Evolutionary conservation across 768 basidiomycete genomes (phyloP).

Genomic region (Amanita muscaria): DNA sequence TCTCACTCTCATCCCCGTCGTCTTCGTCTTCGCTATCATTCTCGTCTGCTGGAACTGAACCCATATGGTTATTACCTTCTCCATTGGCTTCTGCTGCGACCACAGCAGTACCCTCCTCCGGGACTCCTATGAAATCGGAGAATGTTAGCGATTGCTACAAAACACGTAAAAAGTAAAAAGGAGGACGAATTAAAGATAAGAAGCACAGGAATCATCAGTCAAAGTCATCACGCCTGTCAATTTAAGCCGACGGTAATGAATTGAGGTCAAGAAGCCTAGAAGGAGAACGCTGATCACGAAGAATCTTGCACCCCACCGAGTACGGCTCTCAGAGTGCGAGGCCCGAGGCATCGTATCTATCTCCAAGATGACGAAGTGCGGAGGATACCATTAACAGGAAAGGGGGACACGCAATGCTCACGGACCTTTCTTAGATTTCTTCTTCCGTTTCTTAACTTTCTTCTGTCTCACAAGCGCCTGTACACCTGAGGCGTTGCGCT

Average conservation of each 20-base stretch:
- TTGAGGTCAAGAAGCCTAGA: slow-evolving; percentile 1
- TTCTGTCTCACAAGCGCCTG: slow-evolving; percentile 67
- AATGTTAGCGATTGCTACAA: slow-evolving; percentile 5
- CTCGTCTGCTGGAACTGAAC: slow-evolving; percentile 14
- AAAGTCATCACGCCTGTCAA: slow-evolving; percentile 5
- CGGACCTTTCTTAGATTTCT: slow-evolving; percentile 38
- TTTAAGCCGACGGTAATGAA: slow-evolving; percentile 8
- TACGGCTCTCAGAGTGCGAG: neutral
- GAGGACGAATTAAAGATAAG: slow-evolving; percentile 7
- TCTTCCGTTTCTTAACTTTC: slow-evolving; percentile 36
- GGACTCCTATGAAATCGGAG: slow-evolving; percentile 12
- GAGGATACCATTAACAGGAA: neutral
- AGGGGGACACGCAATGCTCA: slow-evolving; percentile 7
- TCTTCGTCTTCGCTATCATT: slow-evolving; percentile 62
- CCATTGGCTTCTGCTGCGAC: neutral
- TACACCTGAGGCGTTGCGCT: slow-evolving; percentile 49
- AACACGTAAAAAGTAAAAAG: slow-evolving; percentile 22
- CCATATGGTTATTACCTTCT: neutral
- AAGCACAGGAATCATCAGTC: neutral
- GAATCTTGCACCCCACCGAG: neutral
- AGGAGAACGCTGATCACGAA: slow-evolving; percentile 5
- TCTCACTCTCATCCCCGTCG: slow-evolving; percentile 27
- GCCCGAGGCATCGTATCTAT: slow-evolving; percentile 4
- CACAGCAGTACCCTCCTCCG: neutral
- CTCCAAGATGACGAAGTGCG: neutral